Conservation (phyloP, 164 flowering plant species). For the Warburgia ugandensis region DNA sequence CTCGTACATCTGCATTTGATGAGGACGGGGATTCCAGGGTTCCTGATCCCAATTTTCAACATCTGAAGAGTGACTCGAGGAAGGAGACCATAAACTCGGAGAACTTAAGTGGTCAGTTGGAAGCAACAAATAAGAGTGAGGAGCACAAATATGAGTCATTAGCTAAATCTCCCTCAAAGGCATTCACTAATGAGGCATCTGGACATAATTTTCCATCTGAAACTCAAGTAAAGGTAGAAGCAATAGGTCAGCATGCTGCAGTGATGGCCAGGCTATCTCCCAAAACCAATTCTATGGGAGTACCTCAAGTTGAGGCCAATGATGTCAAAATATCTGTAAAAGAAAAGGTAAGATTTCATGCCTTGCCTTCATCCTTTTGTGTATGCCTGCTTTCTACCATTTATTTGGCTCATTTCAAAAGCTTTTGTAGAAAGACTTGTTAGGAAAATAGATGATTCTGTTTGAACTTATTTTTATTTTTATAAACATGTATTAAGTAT, state of each 20-base stretch:
- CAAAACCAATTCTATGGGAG: conserved; percentile 11
- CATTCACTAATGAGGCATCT: conserved; percentile 15
- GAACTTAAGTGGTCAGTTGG: conserved; percentile 12
- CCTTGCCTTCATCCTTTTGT: neutral
- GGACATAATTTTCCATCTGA: conserved; percentile 11
- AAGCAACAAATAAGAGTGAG: conserved; percentile 5
- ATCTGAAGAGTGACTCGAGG: conserved; percentile 19
- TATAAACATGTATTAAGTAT: neutral
- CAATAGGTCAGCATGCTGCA: conserved; percentile 18
- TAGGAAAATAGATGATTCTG: neutral
- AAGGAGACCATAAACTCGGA: conserved; percentile 14
- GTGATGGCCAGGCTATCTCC: conserved; percentile 19
- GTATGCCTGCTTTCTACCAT: neutral
- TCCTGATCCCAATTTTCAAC: conserved; percentile 25
- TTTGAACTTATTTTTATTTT: neutral
- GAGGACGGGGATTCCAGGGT: conserved; percentile 37
- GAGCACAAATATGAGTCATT: conserved; percentile 16
- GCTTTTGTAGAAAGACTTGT: neutral
- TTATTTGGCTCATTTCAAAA: too few species aligned
- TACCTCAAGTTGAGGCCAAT: neutral
- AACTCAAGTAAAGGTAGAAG: conserved; percentile 21
- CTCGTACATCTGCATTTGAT: conserved; percentile 33
- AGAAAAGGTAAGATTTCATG: conserved; percentile 56
- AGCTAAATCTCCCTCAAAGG: conserved; percentile 17
- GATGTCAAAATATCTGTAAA: conserved; percentile 16